Evolutionary conservation across 1,284 basidiomycete genomes (phyloP), one percentile per base, ranked within the genome.

Genomic region (Cystobasidiaceae sp.): DNA sequence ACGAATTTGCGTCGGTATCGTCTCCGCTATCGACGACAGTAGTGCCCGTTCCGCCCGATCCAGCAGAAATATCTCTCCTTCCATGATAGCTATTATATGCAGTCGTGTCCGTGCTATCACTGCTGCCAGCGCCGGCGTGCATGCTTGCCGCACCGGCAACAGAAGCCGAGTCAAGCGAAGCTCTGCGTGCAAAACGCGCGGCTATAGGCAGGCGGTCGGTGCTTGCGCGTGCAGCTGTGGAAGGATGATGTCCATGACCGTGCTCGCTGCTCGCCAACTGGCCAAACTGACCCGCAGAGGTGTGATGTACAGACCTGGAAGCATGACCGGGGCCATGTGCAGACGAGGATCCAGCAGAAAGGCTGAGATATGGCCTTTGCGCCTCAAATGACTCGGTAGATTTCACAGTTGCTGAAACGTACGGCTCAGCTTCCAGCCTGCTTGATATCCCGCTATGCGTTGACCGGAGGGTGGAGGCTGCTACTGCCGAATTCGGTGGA

Each of bases 171-270:
- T 55, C 33, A 17, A 65, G 4, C 9, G 57, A 68, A 15, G 45
- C 33, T 4, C 68, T 60, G 1, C 72, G 64, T 8, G 67, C 39
- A 80, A 93, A 97, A 58, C 89, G 87, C 25, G 92, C 85, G 37
- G 93, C 93, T 70, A 97, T 97, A 45, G 93, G 91, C 6, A 97
- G 82, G 64, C 86, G 81, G 15, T 91, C 89, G 39, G 70, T 33
- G n/a, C 19, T 27, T 19, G 30, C 4, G 27, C 46, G 9, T 11
- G 9, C 37, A n/a, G 67, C 67, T 19, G 48, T 51, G 34, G 28
- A 63, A 2, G 33, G 37, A n/a, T 56, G 54, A 4, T 23, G 25
- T 28, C 21, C 54, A 39, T 41, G 39, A n/a, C n/a, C 39, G 39
- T n/a, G n/a, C 39, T 15, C n/a, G n/a, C 15, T 41, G n/a, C 39